A percentile compares a stretch with the other conserved stretches of the same genome.
These are phyloP conservation scores for Ilyonectria robusta DNA, from an alignment of 2,329 filamentous ascomycete species.

Conservation along the genomic window DNA sequence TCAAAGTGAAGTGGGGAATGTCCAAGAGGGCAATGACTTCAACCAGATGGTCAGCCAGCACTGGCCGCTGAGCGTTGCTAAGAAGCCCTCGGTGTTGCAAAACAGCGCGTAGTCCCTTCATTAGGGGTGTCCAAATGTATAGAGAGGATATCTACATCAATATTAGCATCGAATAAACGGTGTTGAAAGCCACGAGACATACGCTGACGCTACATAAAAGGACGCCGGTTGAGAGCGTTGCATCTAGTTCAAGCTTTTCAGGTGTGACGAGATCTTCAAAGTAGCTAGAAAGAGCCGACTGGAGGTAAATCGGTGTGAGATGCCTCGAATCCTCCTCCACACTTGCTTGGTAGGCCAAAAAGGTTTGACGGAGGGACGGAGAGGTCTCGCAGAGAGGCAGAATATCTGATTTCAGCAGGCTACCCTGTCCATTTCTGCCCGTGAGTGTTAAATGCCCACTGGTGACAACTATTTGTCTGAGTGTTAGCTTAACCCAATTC, in stretches of 20 bases:
- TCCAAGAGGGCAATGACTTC: conserved; percentile 21
- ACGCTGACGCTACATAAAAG: conserved; percentile 24
- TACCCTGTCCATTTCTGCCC: background rate
- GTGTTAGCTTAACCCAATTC: background rate
- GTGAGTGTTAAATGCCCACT: conserved; percentile 19
- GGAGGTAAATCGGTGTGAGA: conserved; percentile 12
- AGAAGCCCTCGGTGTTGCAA: conserved; percentile 15
- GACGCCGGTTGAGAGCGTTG: conserved; percentile 17
- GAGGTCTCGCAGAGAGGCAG: conserved; percentile 6
- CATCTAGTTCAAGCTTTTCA: conserved; percentile 11
- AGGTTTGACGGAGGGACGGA: conserved; percentile 3
- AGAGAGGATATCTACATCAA: conserved; percentile 8
- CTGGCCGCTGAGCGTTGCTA: background rate
- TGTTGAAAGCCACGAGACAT: background rate
- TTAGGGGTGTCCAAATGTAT: conserved; percentile 25
- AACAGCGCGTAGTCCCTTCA: conserved; percentile 9
- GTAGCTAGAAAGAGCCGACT: conserved; percentile 15
- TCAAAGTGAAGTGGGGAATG: conserved; percentile 19
- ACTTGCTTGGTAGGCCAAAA: conserved; percentile 23
- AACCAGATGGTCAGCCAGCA: conserved; percentile 8
- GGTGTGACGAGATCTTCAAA: conserved; percentile 12
- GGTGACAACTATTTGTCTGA: background rate
- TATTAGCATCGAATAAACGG: background rate
- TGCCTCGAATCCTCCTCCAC: background rate
- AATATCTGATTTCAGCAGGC: conserved; percentile 8